phyloP scores from a whole-genome alignment of 305 asterid genomes.

The Andrographis paniculata region DNA sequence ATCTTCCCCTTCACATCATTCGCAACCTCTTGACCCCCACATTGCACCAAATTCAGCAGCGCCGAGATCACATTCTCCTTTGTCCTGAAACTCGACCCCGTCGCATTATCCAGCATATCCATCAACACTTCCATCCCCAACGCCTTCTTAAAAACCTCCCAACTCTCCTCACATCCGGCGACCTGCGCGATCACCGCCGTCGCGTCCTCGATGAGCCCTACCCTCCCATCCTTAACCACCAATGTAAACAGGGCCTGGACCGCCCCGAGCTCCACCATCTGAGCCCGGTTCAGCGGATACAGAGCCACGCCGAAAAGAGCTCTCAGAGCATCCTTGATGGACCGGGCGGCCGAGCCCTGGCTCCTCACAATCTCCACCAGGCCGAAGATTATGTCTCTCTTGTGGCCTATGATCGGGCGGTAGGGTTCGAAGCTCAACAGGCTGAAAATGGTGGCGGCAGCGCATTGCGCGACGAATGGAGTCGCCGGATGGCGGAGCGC shows the following conservation, averaged over 20 bases:
- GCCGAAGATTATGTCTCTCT: conserved; percentile 77
- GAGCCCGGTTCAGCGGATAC: conserved; percentile 59
- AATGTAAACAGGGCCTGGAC: conserved; percentile 64
- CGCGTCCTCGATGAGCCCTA: conserved; percentile 75
- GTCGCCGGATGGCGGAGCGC: conserved; percentile 73
- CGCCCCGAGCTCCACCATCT: conserved; percentile 70
- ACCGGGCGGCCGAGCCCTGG: conserved; percentile 50
- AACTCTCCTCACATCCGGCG: conserved; percentile 84
- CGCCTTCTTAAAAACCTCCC: conserved; percentile 61
- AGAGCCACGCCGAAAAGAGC: conserved; percentile 75
- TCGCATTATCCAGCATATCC: conserved; percentile 70
- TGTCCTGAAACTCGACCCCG: conserved; percentile 66
- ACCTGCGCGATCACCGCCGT: conserved; percentile 92
- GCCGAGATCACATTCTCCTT: conserved; percentile 78
- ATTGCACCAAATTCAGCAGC: conserved; percentile 63
- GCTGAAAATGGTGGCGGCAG: conserved; percentile 75
- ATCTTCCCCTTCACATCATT: conserved; percentile 36
- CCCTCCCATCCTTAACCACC: conserved; percentile 58
- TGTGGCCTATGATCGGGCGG: conserved; percentile 78
- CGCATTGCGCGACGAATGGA: conserved; percentile 67
- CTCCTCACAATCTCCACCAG: conserved; percentile 49
- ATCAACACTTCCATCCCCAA: conserved; percentile 65
- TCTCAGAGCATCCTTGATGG: conserved; percentile 67
- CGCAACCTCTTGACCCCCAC: conserved; percentile 54
- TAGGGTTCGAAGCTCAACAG: conserved; percentile 46